Percentiles rank a stretch among this genome's conserved stretches.
phyloP scores from a whole-genome alignment of 441 rosid species.

The Pelargonium citronellum region DNA sequence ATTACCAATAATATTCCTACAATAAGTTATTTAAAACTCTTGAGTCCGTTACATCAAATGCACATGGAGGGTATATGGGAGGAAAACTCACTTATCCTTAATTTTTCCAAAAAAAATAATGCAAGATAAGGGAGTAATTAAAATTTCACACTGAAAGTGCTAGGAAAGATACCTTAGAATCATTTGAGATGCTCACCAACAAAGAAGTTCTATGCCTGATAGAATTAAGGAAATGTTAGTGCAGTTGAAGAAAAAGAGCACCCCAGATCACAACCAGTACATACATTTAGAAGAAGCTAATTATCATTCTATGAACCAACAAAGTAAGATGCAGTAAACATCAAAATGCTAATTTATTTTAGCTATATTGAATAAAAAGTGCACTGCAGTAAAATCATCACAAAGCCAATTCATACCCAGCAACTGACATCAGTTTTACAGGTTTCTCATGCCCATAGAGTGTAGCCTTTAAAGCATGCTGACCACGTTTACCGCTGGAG shows the following conservation, averaged over 20 bases:
- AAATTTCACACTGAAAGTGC: background rate
- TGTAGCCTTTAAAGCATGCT: slow-evolving; percentile 53
- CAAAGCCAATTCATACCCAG: slow-evolving; percentile 39
- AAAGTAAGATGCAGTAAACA: background rate
- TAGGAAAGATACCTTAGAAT: slow-evolving; percentile 47
- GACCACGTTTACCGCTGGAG: slow-evolving; percentile 49
- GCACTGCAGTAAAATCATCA: slow-evolving; percentile 11
- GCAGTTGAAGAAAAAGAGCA: background rate
- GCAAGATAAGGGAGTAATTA: background rate
- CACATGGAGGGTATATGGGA: no score
- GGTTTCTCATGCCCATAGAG: slow-evolving; percentile 59
- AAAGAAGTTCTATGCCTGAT: slow-evolving; percentile 51
- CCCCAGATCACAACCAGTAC: background rate
- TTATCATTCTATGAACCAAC: background rate
- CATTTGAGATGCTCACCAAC: slow-evolving; percentile 49
- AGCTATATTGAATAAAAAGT: slow-evolving; percentile 4
- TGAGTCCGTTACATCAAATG: no score
- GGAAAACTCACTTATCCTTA: no score
- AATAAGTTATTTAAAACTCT: no score
- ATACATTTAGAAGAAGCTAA: slow-evolving; percentile 3
- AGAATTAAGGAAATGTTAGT: slow-evolving; percentile 12
- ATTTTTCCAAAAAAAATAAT: background rate
- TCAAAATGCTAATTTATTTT: background rate
- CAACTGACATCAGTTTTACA: slow-evolving; percentile 46
- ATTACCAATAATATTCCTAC: no score